These are phyloP conservation scores for Ustilago loliicola DNA, from an alignment of 1,284 basidiomycete genomes.

Conservation along the genomic window DNA sequence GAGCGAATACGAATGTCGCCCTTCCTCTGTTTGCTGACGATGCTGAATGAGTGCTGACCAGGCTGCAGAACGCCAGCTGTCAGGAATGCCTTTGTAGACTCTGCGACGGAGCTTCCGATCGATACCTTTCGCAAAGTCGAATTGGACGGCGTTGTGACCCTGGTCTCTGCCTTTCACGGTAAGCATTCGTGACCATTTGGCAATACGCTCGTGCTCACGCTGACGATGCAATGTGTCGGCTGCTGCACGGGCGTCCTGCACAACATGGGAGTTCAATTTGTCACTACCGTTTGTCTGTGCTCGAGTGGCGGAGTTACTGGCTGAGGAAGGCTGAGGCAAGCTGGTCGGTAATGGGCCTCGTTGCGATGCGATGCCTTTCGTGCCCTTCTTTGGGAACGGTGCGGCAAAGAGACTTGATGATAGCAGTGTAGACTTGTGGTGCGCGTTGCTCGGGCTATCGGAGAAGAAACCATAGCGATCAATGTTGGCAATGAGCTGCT, in stretches of 20 bases:
- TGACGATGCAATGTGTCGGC: conserved; percentile 30
- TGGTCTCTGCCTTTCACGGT: conserved; percentile 46
- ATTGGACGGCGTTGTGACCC: conserved; percentile 42
- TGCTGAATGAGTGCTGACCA: conserved; percentile 81
- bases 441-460: conserved; percentile 14
- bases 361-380: conserved; percentile 11
- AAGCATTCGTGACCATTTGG: conserved; percentile 62
- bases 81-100: conserved; percentile 95
- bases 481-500: conserved; percentile 48
- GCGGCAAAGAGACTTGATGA: conserved; percentile 28
- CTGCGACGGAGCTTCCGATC: conserved; percentile 75
- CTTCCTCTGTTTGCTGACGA: conserved; percentile 74
- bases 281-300: conserved; percentile 4
- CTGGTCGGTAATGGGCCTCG: conserved; percentile 6
- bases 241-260: conserved; percentile 31
- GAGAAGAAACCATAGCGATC: conserved; percentile 61
- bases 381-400: conserved; percentile 29
- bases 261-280: conserved; percentile 4
- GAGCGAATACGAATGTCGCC: conserved; percentile 22
- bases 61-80: conserved; percentile 91
- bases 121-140: conserved; percentile 33
- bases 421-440: conserved; percentile 33
- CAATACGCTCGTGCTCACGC: conserved; percentile 51
- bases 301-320: not conserved
- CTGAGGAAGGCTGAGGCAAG: not conserved